These are phyloP conservation scores for Didymosphaeria variabile DNA, from an alignment of 2,329 filamentous ascomycete species.

Conservation along the genomic window DNA sequence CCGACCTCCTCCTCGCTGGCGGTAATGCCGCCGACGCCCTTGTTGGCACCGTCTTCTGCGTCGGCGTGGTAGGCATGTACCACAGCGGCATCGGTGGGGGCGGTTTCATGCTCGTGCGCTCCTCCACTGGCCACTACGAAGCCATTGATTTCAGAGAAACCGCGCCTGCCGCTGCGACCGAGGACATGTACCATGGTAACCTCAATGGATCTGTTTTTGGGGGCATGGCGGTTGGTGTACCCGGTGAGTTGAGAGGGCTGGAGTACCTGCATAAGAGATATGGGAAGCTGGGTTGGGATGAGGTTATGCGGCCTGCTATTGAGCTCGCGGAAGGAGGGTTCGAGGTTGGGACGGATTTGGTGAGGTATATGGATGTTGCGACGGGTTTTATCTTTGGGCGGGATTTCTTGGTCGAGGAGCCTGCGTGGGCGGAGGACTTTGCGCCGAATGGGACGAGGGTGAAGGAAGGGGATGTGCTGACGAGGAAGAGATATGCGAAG, in stretches of 20 bases:
- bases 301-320: constrained; percentile 77
- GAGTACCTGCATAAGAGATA: constrained; percentile 79
- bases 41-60: constrained; percentile 57
- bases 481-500: constrained; percentile 79
- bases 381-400: constrained; percentile 37
- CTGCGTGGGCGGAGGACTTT: constrained; percentile 87
- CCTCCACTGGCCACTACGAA: constrained; percentile 76
- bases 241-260: constrained; percentile 79
- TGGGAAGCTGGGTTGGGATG: constrained; percentile 64
- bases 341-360: constrained; percentile 74
- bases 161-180: constrained; percentile 79
- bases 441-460: constrained; percentile 81
- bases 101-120: constrained; percentile 85
- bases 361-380: constrained; percentile 57
- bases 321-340: constrained; percentile 68
- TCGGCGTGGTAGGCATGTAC: constrained; percentile 60
- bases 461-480: constrained; percentile 79
- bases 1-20: constrained; percentile 53
- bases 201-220: constrained; percentile 71
- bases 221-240: constrained; percentile 73
- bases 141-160: constrained; percentile 90
- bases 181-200: constrained; percentile 86
- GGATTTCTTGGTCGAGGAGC: constrained; percentile 75
- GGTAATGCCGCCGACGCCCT: constrained; percentile 63
- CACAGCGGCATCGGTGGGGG: constrained; percentile 80